A percentile compares a stretch with the other conserved stretches of the same genome.
phyloP scores from a whole-genome alignment of 208 protist genomes.

The Crithidia brevicula region DNA sequence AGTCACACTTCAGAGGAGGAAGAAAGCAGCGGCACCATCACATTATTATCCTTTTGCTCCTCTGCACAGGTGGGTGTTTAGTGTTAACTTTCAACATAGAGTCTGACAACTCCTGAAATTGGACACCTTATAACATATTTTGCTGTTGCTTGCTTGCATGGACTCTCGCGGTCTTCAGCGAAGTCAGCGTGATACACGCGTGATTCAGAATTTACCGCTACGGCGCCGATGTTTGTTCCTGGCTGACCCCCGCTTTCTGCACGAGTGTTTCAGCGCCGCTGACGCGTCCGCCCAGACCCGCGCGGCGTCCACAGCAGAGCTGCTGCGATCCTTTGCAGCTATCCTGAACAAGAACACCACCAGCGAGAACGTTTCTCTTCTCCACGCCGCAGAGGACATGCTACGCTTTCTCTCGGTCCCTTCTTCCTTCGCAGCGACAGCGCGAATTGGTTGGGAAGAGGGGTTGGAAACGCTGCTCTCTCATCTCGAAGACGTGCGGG shows the following conservation, averaged over 20 bases:
- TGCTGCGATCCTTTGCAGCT: slow-evolving; percentile 5
- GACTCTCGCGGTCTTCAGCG: not conserved
- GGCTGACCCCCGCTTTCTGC: slow-evolving; percentile 38
- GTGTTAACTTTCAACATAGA: too few relatives aligned
- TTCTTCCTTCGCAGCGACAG: not conserved
- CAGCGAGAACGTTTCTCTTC: not conserved
- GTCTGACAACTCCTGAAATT: too few relatives aligned
- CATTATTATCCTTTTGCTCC: too few relatives aligned
- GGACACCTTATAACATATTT: too few relatives aligned
- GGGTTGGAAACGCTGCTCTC: slow-evolving; percentile 54
- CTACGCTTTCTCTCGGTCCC: not conserved
- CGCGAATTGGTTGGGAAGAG: slow-evolving; percentile 49
- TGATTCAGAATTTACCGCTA: slow-evolving; percentile 56
- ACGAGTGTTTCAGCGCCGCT: slow-evolving; percentile 1
- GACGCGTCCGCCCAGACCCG: slow-evolving; percentile 2
- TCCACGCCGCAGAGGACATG: not conserved
- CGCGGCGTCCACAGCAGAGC: not conserved
- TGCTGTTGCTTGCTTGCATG: too few relatives aligned
- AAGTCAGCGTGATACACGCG: slow-evolving; percentile 10
- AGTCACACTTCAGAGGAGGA: too few relatives aligned
- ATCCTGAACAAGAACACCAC: not conserved
- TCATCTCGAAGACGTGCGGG: slow-evolving; percentile 30
- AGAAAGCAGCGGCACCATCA: too few relatives aligned
- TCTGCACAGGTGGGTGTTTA: too few relatives aligned
- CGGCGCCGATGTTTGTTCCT: slow-evolving; percentile 80